Evolutionary conservation across 1,139 yeast species (phyloP).

Genomic region (Petasospora rhodanensis): DNA sequence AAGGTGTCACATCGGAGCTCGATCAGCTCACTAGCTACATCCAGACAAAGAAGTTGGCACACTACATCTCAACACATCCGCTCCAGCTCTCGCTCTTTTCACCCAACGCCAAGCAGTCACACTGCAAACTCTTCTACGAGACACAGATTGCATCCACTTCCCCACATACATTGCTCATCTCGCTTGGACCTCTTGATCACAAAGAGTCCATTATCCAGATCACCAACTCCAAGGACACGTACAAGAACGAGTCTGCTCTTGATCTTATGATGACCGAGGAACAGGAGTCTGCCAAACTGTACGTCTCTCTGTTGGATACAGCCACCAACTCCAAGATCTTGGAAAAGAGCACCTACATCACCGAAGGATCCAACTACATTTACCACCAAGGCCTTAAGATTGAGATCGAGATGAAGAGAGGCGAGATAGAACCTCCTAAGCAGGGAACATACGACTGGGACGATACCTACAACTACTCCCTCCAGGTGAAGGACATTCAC

Average conservation of each 20-base stretch:
- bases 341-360: constrained; percentile 4
- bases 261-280: constrained; percentile 12
- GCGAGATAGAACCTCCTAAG: constrained; percentile 11
- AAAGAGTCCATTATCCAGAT: constrained; percentile 10
- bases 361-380: constrained; percentile 4
- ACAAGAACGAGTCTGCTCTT: constrained; percentile 8
- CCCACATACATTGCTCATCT: not conserved
- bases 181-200: constrained; percentile 6
- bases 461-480: constrained; percentile 8
- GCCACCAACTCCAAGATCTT: constrained; percentile 2
- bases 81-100: constrained; percentile 10
- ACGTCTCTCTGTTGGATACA: constrained; percentile 6
- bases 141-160: constrained; percentile 3
- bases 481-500: constrained; percentile 2
- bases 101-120: constrained; percentile 7
- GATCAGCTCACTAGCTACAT: constrained; percentile 6
- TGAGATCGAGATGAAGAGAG: constrained; percentile 6
- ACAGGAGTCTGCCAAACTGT: constrained; percentile 6
- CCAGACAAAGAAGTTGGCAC: constrained; percentile 6
- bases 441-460: constrained; percentile 13
- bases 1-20: constrained; percentile 2
- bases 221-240: constrained; percentile 7
- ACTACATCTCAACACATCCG: constrained; percentile 4
- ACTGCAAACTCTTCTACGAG: constrained; percentile 12
- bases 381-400: constrained; percentile 1